A percentile compares a stretch with the other conserved stretches of the same genome.
Evolutionary conservation across 306 rosid species (phyloP).

Genomic region (Prosopis cineraria): DNA sequence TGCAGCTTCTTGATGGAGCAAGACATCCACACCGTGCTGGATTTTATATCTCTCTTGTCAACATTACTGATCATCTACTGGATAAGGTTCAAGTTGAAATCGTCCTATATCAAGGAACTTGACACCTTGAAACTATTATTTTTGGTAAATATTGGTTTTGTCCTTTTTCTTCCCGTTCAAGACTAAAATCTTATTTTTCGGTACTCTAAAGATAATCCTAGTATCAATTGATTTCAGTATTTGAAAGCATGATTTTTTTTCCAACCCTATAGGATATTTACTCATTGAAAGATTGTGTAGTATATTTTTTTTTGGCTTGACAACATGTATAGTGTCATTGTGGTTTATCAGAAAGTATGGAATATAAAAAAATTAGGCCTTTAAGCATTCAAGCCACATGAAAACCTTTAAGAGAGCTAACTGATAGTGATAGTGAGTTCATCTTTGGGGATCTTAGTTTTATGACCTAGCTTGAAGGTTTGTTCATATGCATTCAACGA

Average conservation of each 20-base stretch:
- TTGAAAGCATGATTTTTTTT: not conserved
- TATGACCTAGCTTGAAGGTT: too few relatives aligned
- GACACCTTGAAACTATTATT: constrained; percentile 56
- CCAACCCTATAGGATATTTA: not conserved
- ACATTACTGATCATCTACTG: constrained; percentile 64
- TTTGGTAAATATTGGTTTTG: constrained; percentile 51
- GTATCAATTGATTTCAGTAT: not conserved
- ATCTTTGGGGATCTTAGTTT: too few relatives aligned
- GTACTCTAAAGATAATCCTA: not conserved
- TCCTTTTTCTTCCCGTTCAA: not conserved
- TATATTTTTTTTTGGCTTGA: too few relatives aligned
- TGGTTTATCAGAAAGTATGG: not conserved
- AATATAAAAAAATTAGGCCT: not conserved
- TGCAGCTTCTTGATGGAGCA: constrained; percentile 45
- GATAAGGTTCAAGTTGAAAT: constrained; percentile 67
- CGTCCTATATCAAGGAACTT: constrained; percentile 63
- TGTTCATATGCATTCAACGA: not conserved
- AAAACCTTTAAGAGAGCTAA: not conserved
- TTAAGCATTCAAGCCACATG: not conserved
- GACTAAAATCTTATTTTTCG: not conserved
- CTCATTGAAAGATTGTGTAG: not conserved
- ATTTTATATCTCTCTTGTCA: constrained; percentile 50
- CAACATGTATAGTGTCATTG: not conserved
- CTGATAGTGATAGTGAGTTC: too few relatives aligned
- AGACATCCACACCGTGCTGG: constrained; percentile 53